These are phyloP conservation scores for Hirsutella minnesotensis DNA, from an alignment of 2,329 filamentous ascomycete genomes.

Conservation along the genomic window DNA sequence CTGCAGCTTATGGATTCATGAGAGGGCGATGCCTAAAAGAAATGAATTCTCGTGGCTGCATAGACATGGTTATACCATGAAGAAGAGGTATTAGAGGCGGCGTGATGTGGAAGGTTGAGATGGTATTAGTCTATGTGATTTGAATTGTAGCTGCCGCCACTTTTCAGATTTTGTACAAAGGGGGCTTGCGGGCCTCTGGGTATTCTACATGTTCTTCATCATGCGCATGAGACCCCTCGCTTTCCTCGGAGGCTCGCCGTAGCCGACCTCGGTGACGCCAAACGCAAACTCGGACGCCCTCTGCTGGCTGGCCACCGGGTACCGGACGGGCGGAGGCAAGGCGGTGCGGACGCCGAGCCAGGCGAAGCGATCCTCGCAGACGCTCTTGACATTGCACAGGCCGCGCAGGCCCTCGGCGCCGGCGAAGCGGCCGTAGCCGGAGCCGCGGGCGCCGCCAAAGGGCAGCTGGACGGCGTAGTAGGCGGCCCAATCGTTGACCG, in stretches of 20 bases:
- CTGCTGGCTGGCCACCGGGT: conserved; percentile 59
- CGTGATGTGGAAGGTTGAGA: no score
- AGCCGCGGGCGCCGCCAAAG: conserved; percentile 83
- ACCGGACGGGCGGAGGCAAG: conserved; percentile 71
- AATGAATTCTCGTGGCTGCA: no score
- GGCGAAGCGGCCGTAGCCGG: conserved; percentile 86
- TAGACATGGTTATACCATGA: no score
- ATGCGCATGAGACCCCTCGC: conserved; percentile 27
- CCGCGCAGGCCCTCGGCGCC: conserved; percentile 78
- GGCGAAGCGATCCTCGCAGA: conserved; percentile 64
- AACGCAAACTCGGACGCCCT: conserved; percentile 54
- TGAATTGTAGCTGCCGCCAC: no score
- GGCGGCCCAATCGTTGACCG: conserved; percentile 88
- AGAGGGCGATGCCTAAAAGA: no score
- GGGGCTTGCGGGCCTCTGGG: no score
- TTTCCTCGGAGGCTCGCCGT: conserved; percentile 31
- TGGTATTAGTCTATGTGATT: no score
- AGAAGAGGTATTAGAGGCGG: no score
- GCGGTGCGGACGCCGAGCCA: conserved; percentile 55
- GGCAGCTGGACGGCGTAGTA: conserved; percentile 92
- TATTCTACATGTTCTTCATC: conserved; percentile 30
- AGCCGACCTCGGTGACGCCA: conserved; percentile 50
- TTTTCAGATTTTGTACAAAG: no score
- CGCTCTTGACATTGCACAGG: conserved; percentile 76
- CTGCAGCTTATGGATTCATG: no score